Evolutionary conservation across 306 rosid species (phyloP).

Genomic region (Rosa rugosa): DNA sequence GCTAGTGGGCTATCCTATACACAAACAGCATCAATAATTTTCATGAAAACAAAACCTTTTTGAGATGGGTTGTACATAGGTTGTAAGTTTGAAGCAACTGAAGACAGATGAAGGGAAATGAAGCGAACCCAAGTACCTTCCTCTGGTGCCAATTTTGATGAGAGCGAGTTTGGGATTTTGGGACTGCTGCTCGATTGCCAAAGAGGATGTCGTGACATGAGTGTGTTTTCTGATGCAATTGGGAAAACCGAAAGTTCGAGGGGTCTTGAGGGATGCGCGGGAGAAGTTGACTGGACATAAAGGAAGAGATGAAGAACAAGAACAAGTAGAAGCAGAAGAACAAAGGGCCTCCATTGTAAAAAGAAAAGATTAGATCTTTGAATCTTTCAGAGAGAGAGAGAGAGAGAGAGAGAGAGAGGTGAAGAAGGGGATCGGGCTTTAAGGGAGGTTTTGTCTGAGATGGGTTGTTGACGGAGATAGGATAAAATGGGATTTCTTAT

Average conservation of each 20-base stretch:
- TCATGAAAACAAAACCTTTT: no score
- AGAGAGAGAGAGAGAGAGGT: no score
- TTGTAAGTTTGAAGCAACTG: no score
- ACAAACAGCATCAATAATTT: conserved; percentile 26
- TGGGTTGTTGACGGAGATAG: no score
- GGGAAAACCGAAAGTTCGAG: conserved; percentile 17
- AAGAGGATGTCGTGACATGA: conserved; percentile 50
- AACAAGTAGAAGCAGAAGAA: no score
- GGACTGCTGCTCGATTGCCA: conserved; percentile 49
- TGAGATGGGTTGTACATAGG: no score
- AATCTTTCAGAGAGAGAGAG: not conserved
- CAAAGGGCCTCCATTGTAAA: conserved; percentile 38
- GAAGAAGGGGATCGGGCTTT: not conserved
- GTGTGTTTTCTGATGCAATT: conserved; percentile 28
- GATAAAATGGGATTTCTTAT: no score
- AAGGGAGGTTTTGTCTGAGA: no score
- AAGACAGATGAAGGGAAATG: no score
- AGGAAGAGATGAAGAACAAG: not conserved
- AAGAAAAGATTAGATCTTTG: not conserved
- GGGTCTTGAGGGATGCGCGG: conserved; percentile 41
- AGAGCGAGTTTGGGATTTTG: conserved; percentile 55
- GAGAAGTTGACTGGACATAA: conserved; percentile 22
- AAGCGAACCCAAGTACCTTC: conserved; percentile 53
- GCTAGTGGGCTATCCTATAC: conserved; percentile 86
- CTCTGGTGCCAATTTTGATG: conserved; percentile 81